phyloP scores from a whole-genome alignment of 768 basidiomycete species.

The Megacollybia marginata region DNA sequence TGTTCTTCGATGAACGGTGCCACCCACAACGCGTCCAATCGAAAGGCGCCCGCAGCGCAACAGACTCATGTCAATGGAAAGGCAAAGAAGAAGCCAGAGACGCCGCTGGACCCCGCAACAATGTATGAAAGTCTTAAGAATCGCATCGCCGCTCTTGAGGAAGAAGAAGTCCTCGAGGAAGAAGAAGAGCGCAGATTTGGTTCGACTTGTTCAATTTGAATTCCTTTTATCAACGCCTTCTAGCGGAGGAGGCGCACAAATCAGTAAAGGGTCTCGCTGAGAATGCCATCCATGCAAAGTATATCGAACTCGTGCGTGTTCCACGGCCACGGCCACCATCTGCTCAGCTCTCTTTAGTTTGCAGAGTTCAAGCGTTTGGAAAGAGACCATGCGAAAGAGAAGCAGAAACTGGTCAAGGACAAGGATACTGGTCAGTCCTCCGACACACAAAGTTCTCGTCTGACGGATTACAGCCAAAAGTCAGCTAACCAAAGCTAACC shows the following conservation, averaged over 20 bases:
- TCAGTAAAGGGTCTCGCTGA: conserved; percentile 79
- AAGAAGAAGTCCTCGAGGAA: conserved; percentile 80
- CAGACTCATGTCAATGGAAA: conserved; percentile 36
- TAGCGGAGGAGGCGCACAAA: conserved; percentile 86
- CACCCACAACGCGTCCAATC: conserved; percentile 14
- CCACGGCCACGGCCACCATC: conserved; percentile 9
- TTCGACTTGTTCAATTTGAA: conserved; percentile 27
- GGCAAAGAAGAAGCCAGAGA: conserved; percentile 68
- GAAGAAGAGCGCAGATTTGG: conserved; percentile 79
- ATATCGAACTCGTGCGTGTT: conserved; percentile 73
- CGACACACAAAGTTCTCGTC: conserved; percentile 2
- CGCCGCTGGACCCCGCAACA: conserved; percentile 70
- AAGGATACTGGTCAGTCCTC: conserved; percentile 69
- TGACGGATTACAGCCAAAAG: conserved; percentile 52
- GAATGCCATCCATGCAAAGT: conserved; percentile 77
- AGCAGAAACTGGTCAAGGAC: conserved; percentile 85
- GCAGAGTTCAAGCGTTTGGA: conserved; percentile 83
- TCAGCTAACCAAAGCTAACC: conserved; percentile 81
- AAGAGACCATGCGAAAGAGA: conserved; percentile 86
- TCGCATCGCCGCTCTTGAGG: conserved; percentile 83
- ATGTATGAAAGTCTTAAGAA: conserved; percentile 89
- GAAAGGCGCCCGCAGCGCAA: conserved; percentile 30
- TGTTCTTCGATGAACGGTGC: conserved; percentile 37
- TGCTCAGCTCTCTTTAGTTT: conserved; percentile 43
- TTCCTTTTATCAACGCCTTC: conserved; percentile 6